These are phyloP conservation scores for Nemania sp. DNA, from an alignment of 2,329 filamentous ascomycete species.

Conservation along the genomic window DNA sequence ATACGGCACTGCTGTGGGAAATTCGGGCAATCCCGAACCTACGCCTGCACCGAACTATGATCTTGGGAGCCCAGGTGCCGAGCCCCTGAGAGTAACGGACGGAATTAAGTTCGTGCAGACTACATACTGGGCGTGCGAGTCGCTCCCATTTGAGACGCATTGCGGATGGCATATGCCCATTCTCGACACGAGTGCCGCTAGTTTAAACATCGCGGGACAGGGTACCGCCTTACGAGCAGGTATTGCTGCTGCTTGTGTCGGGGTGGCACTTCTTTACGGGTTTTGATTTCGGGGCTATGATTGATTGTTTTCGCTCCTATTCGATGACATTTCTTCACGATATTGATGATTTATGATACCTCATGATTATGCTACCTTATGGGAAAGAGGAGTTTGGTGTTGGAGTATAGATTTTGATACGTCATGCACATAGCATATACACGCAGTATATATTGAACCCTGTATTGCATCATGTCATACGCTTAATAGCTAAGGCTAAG, in stretches of 20 bases:
- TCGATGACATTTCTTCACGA: too few relatives aligned
- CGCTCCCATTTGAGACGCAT: slow-evolving; percentile 48
- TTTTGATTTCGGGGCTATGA: background rate
- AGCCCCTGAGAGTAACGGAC: slow-evolving; percentile 16
- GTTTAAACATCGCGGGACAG: background rate
- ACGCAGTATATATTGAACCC: background rate
- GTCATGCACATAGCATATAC: background rate
- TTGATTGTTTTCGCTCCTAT: background rate
- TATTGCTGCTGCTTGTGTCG: background rate
- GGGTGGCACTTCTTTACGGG: slow-evolving; percentile 3
- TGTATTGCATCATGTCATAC: background rate
- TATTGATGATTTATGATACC: too few relatives aligned
- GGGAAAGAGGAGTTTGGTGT: background rate
- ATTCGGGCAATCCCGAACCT: background rate
- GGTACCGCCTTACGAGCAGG: background rate
- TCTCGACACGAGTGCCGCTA: slow-evolving; percentile 41
- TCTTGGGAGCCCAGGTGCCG: background rate
- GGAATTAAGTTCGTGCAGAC: slow-evolving; percentile 51
- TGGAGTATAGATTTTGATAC: background rate
- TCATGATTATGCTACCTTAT: background rate
- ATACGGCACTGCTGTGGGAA: background rate
- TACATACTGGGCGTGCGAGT: slow-evolving; percentile 56
- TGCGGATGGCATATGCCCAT: slow-evolving; percentile 57
- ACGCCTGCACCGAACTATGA: background rate
- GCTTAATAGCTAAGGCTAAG: too few relatives aligned